phyloP scores from a whole-genome alignment of 2,329 filamentous ascomycete species.

The Pezicula radicicola region DNA sequence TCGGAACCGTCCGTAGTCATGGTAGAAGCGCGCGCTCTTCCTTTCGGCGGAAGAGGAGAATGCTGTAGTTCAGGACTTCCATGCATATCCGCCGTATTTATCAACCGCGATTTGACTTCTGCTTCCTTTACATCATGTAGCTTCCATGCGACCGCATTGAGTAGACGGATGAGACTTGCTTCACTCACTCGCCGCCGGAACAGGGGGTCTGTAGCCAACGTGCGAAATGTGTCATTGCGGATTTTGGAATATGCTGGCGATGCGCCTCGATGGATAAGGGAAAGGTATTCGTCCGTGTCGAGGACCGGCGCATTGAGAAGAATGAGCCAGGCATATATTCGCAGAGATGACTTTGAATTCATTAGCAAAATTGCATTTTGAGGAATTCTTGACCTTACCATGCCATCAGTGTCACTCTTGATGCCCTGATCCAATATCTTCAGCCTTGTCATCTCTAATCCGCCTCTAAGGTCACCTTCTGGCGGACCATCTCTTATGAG shows the following conservation, averaged over 20 bases:
- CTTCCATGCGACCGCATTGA: slow-evolving; percentile 94
- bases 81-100: slow-evolving; percentile 19
- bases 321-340: slow-evolving; percentile 96
- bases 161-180: slow-evolving; percentile 86
- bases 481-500: slow-evolving; percentile 79
- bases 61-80: slow-evolving; percentile 25
- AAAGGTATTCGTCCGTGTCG: slow-evolving; percentile 83
- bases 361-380: slow-evolving; percentile 11
- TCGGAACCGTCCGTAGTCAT: slow-evolving; percentile 65
- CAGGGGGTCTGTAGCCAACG: slow-evolving; percentile 92
- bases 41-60: slow-evolving; percentile 29
- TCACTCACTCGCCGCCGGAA: slow-evolving; percentile 95
- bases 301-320: slow-evolving; percentile 85
- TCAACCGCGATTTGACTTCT: slow-evolving; percentile 12
- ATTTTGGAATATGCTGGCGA: slow-evolving; percentile 97
- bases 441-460: slow-evolving; percentile 67
- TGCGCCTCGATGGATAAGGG: slow-evolving; percentile 85
- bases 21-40: slow-evolving; percentile 51
- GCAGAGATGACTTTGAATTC: slow-evolving; percentile 69
- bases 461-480: slow-evolving; percentile 63
- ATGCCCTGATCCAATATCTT: slow-evolving; percentile 75
- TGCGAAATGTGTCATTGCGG: slow-evolving; percentile 96
- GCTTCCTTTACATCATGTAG: slow-evolving; percentile 72
- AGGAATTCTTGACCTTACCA: slow-evolving; percentile 50
- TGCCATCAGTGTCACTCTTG: slow-evolving; percentile 75